Evolutionary conservation across 2,329 filamentous ascomycete species (phyloP), one percentile per base, ranked within the genome.

Genomic region (Hawksworthiomyces lignivorus): DNA sequence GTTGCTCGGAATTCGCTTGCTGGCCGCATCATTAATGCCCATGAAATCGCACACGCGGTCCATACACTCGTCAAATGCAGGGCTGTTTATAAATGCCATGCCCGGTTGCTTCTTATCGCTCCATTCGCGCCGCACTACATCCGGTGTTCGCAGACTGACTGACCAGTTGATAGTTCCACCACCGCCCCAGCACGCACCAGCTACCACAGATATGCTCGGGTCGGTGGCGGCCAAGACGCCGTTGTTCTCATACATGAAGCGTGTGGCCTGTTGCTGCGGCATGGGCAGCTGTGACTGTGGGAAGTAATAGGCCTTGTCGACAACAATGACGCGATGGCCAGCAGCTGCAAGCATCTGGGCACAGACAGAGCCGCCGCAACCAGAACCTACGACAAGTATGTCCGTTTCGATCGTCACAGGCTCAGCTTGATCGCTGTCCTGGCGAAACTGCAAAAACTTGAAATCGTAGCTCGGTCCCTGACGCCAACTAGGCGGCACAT

Each of bases 141-240:
- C 78, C 56, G 90, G 86, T 0, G 86, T 84, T 51, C 72, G 68
- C 39, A 80, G 63, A 38, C 66, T 67, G 8, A 76, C 75, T 54
- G 72, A 84, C 88, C 88, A 96, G 61, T 96, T 96, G 52, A 95
- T 63, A 0, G 86, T 87, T 6, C 88, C 88, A 42, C 89, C 89
- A 31, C 89, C 89, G 22, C 89, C 89, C 77, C 84, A 94, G 24
- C 76, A 76, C 43, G 77, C 75, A 2, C 85, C 89, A 0, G 83
- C 76, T 3, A 85, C 58, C 11, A 90, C 60, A 14, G 65, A 73
- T 24, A 82, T 66, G 6, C 73, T 72, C 10, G 67, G 65, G 54
- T 84, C 73, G 46, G 82, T 68, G 47, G 69, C 67, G 51, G 70
- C 54, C 5, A 73, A 52, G 15, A 76, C 59, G 7, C 83, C 84